Conservation (phyloP, 257 asterid species). For the Rauvolfia tetraphylla region DNA sequence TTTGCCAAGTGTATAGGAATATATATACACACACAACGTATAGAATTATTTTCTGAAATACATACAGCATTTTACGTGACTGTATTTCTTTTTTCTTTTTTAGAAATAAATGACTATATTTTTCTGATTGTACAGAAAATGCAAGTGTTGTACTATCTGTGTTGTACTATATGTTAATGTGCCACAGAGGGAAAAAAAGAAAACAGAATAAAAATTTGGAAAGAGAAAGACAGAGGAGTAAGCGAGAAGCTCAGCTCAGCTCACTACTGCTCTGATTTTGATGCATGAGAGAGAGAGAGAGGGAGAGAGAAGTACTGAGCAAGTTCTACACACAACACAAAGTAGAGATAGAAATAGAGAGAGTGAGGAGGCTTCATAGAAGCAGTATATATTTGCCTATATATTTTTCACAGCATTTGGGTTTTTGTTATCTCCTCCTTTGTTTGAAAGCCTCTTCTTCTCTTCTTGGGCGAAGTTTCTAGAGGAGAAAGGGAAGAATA, state of each 20-base stretch:
- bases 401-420: slow-evolving; percentile 25
- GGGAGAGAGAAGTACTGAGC: slow-evolving; percentile 38
- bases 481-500: slow-evolving; percentile 5
- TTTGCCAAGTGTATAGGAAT: too few species aligned
- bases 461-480: slow-evolving; percentile 9
- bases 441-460: neutral
- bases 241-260: slow-evolving; percentile 54
- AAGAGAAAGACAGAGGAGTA: slow-evolving; percentile 30
- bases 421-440: slow-evolving; percentile 13
- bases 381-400: slow-evolving; percentile 12
- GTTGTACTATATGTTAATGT: neutral
- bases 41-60: too few species aligned
- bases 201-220: slow-evolving; percentile 3
- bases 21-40: too few species aligned
- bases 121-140: too few species aligned
- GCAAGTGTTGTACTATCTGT: too few species aligned
- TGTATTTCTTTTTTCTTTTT: too few species aligned
- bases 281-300: slow-evolving; percentile 43
- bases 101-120: too few species aligned
- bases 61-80: too few species aligned
- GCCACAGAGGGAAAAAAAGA: neutral
- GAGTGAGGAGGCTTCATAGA: neutral
- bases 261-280: slow-evolving; percentile 73
- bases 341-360: slow-evolving; percentile 8
- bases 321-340: slow-evolving; percentile 40